Percentiles rank a stretch among this genome's conserved stretches.
phyloP scores from a whole-genome alignment of 257 asterid genomes.

The Paraleonurus japonicus region DNA sequence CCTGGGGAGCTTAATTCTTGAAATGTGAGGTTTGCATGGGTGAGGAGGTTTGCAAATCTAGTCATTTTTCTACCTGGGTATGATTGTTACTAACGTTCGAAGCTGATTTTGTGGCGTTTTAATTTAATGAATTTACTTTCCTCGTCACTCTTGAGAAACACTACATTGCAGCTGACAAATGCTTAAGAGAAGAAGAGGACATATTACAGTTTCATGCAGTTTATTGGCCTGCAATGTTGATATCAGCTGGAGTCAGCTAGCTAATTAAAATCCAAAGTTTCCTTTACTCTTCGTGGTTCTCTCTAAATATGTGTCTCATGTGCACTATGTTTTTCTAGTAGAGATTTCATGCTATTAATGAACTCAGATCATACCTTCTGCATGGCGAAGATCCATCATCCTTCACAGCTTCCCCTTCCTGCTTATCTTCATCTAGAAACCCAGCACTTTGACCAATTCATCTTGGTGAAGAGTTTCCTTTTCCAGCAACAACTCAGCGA shows the following conservation, averaged over 20 bases:
- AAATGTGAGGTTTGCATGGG: too few species aligned
- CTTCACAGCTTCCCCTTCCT: constrained; percentile 30
- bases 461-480: constrained; percentile 89
- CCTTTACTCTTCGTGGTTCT: background rate
- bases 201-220: constrained; percentile 98
- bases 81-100: too few species aligned
- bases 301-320: background rate
- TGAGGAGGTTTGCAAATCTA: too few species aligned
- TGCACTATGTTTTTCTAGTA: background rate
- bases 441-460: constrained; percentile 66
- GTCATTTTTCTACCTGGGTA: too few species aligned
- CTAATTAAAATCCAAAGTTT: background rate
- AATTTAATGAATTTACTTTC: too few species aligned
- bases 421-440: constrained; percentile 53
- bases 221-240: constrained; percentile 99
- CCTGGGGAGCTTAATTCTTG: too few species aligned
- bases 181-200: too few species aligned
- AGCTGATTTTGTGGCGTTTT: too few species aligned
- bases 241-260: constrained; percentile 78
- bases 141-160: too few species aligned
- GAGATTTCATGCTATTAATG: background rate
- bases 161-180: too few species aligned
- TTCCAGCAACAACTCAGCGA: constrained; percentile 77
- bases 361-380: background rate
- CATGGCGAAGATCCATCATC: constrained; percentile 47